These are phyloP conservation scores for Avena insularis DNA, from an alignment of 176 grass and related monocot genomes.

Conservation along the genomic window DNA sequence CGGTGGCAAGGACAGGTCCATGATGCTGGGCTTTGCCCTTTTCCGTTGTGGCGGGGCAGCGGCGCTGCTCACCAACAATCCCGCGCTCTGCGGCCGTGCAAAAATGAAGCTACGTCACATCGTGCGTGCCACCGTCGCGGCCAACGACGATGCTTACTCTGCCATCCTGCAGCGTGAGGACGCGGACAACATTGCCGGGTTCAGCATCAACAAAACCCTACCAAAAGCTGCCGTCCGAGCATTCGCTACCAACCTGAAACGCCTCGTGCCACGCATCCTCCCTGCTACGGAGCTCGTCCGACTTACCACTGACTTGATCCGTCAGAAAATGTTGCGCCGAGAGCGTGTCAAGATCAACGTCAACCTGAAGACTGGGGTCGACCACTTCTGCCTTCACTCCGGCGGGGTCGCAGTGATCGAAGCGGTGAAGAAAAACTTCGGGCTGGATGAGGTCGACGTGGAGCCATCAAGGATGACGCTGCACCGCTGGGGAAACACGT, in stretches of 20 bases:
- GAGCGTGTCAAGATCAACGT: conserved; percentile 36
- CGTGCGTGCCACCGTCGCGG: conserved; percentile 42
- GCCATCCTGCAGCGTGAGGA: conserved; percentile 57
- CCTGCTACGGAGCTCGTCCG: conserved; percentile 32
- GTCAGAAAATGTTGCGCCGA: background rate
- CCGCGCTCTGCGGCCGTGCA: conserved; percentile 7
- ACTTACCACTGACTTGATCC: conserved; percentile 7
- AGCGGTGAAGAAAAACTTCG: background rate
- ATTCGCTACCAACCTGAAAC: conserved; percentile 48
- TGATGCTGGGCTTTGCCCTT: conserved; percentile 56
- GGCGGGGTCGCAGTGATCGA: background rate
- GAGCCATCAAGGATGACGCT: too few species aligned
- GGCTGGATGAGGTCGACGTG: too few species aligned
- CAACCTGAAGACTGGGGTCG: background rate
- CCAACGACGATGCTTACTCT: conserved; percentile 44
- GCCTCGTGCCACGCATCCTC: conserved; percentile 43
- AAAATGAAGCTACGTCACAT: conserved; percentile 49
- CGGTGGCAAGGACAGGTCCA: conserved; percentile 51
- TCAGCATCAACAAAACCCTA: conserved; percentile 47
- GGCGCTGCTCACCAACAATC: conserved; percentile 53
- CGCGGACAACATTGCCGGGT: conserved; percentile 29
- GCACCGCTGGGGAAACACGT: too few species aligned
- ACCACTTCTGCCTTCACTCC: background rate
- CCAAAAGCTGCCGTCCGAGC: conserved; percentile 49
- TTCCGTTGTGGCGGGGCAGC: conserved; percentile 54